These are phyloP conservation scores for Phylloboletellus chloephorus DNA, from an alignment of 1,284 basidiomycete species.

Conservation along the genomic window DNA sequence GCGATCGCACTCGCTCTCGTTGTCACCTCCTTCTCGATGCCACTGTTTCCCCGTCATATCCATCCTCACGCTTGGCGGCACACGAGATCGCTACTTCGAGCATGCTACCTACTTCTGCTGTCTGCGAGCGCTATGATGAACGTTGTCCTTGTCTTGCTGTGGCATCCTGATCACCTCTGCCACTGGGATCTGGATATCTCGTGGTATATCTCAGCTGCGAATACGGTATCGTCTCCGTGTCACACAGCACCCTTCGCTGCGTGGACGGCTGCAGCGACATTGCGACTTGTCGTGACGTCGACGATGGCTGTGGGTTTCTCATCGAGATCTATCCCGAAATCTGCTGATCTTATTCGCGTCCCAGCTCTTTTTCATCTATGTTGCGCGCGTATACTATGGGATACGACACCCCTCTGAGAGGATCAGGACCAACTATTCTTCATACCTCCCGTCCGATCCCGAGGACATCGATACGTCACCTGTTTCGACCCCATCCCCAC, in stretches of 20 bases:
- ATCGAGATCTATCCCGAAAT: neutral
- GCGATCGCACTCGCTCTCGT: constrained; percentile 54
- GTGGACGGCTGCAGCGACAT: constrained; percentile 48
- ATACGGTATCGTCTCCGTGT: constrained; percentile 27
- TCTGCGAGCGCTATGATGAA: constrained; percentile 50
- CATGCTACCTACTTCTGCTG: constrained; percentile 44
- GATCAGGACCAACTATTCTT: constrained; percentile 13
- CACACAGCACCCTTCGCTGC: constrained; percentile 39
- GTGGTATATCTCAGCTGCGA: constrained; percentile 42
- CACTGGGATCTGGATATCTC: constrained; percentile 57
- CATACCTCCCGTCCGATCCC: constrained; percentile 22
- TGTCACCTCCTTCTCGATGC: constrained; percentile 38
- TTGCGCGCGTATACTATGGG: constrained; percentile 18
- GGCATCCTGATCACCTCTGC: constrained; percentile 46
- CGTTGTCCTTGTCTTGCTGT: constrained; percentile 44
- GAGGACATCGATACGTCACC: constrained; percentile 22
- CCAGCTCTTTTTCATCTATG: constrained; percentile 36
- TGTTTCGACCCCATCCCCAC: constrained; percentile 16
- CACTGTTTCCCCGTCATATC: constrained; percentile 34
- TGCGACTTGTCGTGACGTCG: constrained; percentile 49
- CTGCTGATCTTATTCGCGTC: constrained; percentile 9
- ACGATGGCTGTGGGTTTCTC: constrained; percentile 42
- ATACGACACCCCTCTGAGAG: constrained; percentile 16
- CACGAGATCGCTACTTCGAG: constrained; percentile 32
- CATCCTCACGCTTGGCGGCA: constrained; percentile 12